Percentiles rank a stretch among this genome's conserved stretches.
Evolutionary conservation across 768 basidiomycete genomes (phyloP).

Genomic region (Boletus rubropictus): DNA sequence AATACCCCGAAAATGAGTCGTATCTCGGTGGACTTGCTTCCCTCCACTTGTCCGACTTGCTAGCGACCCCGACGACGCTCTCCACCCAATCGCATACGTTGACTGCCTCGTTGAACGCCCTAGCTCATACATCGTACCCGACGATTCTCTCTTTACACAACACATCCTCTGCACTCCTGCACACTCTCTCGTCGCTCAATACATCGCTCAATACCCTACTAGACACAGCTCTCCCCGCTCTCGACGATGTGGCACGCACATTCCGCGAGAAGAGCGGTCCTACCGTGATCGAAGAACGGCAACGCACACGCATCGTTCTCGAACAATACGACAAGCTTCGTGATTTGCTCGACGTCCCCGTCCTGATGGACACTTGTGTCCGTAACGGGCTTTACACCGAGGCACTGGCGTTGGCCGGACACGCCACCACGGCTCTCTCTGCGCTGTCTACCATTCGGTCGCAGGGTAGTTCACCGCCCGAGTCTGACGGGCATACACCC

Average conservation of each 20-base stretch:
- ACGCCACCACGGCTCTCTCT: conserved; percentile 50
- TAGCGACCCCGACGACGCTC: conserved; percentile 67
- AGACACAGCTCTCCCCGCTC: conserved; percentile 59
- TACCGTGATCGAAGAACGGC: conserved; percentile 64
- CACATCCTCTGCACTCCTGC: conserved; percentile 67
- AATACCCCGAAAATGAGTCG: conserved; percentile 25
- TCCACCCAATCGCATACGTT: conserved; percentile 82
- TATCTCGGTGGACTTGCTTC: conserved; percentile 67
- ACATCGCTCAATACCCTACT: conserved; percentile 68
- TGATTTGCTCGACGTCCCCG: conserved; percentile 85
- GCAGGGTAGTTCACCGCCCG: conserved; percentile 33
- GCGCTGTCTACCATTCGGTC: conserved; percentile 35
- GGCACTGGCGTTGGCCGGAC: conserved; percentile 77
- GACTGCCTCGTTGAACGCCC: conserved; percentile 81
- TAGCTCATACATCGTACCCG: conserved; percentile 87
- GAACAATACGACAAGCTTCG: conserved; percentile 92
- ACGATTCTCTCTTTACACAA: conserved; percentile 87
- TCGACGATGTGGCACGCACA: conserved; percentile 65
- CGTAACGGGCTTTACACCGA: conserved; percentile 90
- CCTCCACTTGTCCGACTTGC: conserved; percentile 61
- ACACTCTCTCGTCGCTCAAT: conserved; percentile 70
- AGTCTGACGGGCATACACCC: conserved; percentile 36
- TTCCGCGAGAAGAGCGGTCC: conserved; percentile 71
- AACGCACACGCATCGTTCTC: conserved; percentile 76
- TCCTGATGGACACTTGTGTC: conserved; percentile 89